Conservation (phyloP, 768 basidiomycete genomes). For the Xanthoconium stramineum region DNA sequence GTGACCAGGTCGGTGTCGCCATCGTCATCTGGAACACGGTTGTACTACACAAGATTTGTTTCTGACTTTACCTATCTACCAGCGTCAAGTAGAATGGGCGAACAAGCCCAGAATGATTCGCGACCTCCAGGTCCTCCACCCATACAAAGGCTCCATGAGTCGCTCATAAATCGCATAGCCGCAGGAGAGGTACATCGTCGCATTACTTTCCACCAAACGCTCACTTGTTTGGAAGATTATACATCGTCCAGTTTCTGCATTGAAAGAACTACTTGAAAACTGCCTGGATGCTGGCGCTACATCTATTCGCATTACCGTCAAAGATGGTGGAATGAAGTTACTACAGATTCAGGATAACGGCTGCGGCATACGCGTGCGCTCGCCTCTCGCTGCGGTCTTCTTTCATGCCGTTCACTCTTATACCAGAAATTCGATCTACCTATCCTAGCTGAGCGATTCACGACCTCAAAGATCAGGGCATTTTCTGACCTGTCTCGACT, state of each 20-base stretch:
- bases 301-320: slow-evolving; percentile 81
- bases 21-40: too few relatives aligned
- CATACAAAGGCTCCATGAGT: slow-evolving; percentile 75
- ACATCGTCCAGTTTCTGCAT: slow-evolving; percentile 86
- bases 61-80: neutral
- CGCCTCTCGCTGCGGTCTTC: neutral
- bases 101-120: slow-evolving; percentile 11
- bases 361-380: slow-evolving; percentile 78
- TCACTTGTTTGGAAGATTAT: slow-evolving; percentile 57
- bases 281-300: slow-evolving; percentile 91
- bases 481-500: slow-evolving; percentile 86
- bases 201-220: neutral
- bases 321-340: slow-evolving; percentile 94
- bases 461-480: slow-evolving; percentile 86
- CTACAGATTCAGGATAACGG: slow-evolving; percentile 98
- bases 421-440: slow-evolving; percentile 80
- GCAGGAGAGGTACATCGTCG: slow-evolving; percentile 55
- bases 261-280: slow-evolving; percentile 96
- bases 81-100: slow-evolving; percentile 9
- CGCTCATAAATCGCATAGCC: slow-evolving; percentile 89
- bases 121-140: slow-evolving; percentile 48
- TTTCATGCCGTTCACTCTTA: neutral
- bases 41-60: neutral
- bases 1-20: too few relatives aligned
- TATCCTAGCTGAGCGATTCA: slow-evolving; percentile 63